These are phyloP conservation scores for Pyricularia sp. DNA, from an alignment of 2,329 filamentous ascomycete species.

Conservation along the genomic window DNA sequence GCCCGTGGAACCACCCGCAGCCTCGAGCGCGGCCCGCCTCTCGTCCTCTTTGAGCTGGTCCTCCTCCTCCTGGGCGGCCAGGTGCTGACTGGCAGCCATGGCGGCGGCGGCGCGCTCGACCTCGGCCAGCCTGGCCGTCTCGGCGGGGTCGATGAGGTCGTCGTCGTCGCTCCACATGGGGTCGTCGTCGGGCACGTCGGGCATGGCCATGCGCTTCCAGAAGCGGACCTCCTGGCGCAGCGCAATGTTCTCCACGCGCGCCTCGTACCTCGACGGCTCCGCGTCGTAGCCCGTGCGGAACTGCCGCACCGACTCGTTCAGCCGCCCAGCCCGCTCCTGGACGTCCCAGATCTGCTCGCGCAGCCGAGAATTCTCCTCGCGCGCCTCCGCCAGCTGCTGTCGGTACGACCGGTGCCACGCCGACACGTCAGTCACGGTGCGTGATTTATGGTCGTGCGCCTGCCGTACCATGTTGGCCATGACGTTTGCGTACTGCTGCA, in stretches of 20 bases:
- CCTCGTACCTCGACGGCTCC: conserved; percentile 42
- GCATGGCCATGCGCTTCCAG: conserved; percentile 60
- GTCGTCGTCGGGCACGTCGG: conserved; percentile 48
- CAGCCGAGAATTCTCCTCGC: conserved; percentile 52
- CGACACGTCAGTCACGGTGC: conserved; percentile 51
- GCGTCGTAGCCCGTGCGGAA: conserved; percentile 50
- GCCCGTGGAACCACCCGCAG: not conserved
- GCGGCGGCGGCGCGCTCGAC: conserved; percentile 28
- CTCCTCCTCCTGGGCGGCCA: not conserved
- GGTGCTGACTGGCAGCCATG: conserved; percentile 15
- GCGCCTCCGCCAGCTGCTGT: conserved; percentile 53
- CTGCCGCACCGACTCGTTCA: conserved; percentile 47
- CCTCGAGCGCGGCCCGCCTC: not conserved
- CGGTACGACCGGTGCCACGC: conserved; percentile 60
- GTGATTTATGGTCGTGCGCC: conserved; percentile 57
- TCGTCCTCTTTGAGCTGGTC: conserved; percentile 2
- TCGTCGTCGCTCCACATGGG: conserved; percentile 57
- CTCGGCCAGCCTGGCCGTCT: conserved; percentile 46
- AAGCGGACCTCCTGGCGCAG: conserved; percentile 50
- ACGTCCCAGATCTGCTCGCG: conserved; percentile 60
- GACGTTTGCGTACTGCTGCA: conserved; percentile 48
- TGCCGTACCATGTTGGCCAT: conserved; percentile 51
- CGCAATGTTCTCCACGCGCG: conserved; percentile 41
- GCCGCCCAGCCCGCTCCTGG: conserved; percentile 48
- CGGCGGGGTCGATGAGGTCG: conserved; percentile 50